Evolutionary conservation across 176 grass and related monocot genomes (phyloP), one percentile per base, ranked within the genome.

Genomic region (Metroxylon sagu): DNA sequence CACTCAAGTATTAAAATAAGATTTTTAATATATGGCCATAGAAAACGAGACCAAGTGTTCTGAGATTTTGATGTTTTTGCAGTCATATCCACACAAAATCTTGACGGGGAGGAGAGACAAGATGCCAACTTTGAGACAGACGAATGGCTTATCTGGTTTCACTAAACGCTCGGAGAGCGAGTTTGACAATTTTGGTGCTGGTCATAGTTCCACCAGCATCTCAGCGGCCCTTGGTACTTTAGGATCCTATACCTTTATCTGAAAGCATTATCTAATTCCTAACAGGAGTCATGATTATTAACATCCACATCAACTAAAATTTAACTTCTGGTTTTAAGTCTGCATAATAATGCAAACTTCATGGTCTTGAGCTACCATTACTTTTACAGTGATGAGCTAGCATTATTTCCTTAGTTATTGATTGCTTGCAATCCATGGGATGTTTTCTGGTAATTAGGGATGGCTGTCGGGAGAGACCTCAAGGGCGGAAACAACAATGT

Each of bases 21-120:
- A 39, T 12, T 10, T 39, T 39, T 10, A 39, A 8, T 10, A 39
- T 39, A 39, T 39, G 35, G 35, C 7, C 7, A 39, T 10, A 8
- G 6, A 39, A 39, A 10, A 39, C 2, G n/a, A 39, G 7, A 39
- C 35, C 35, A 12, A 39, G 7, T 39, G 35, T 39, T 39, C 35
- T 39, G 35, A 39, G 35, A 39, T 6, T 12, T 52, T 66, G 50
- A 66, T 29, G 5, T 27, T 50, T 48, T 25, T 66, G 70, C 84
- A 98, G 93, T 83, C 93, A 35, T 98, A 98, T 55, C 93, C 93
- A 21, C 87, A 98, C 87, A 98, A 98, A 80, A 98, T 98, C 56
- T 83, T 98, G 66, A 98, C 87, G 25, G 93, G 93, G 50, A 80
- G 93, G 64, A 80, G 93, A 26, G 78, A 85, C 73, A 88, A 70